Evolutionary conservation across 2,329 filamentous ascomycete genomes (phyloP), one percentile per base, ranked within the genome.

Genomic region (Chaetothyriales sp.): DNA sequence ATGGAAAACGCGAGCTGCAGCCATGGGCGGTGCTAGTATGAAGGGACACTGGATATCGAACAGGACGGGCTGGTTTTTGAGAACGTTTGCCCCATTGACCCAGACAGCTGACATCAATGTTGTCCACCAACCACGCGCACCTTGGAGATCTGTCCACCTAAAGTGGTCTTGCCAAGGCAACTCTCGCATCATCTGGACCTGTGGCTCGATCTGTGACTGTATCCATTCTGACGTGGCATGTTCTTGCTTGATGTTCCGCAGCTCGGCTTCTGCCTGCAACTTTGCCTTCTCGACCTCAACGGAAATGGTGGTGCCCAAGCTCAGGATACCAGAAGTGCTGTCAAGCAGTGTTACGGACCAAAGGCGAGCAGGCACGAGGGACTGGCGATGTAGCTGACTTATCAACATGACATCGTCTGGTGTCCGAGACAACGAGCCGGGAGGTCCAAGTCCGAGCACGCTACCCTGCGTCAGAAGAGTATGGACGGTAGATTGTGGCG

Each of bases 51-150:
- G 53, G 50, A 59, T 47, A 49, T 65, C 63, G 28, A 65, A 49
- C 39, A 65, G 55, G n/a, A 58, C 55, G 3, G 62, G 62, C 52
- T 65, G 63, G 48, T 64, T 64, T 18, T 59, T 57, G 5, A 65
- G 54, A 6, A 64, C 53, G 44, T 63, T 63, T 26, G 53, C 55
- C 9, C 60, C 60, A 46, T 63, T 58, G 18, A 63, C 51, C 63
- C 63, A 65, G 2, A 65, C 57, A 5, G 61, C 62, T n/a, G 50
- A 55, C 59, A 65, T 60, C 19, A 65, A 53, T 7, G 61, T 53
- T 45, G 61, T 62, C 61, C 63, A 64, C 63, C 63, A 65, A 10
- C 63, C 63, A n/a, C 54, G 59, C 2, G 61, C 58, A 5, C 63
- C 63, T 49, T 60, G 58, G 10, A 62, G 55, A 15, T 59, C 50